Percentiles rank a stretch among this genome's conserved stretches.
Conservation (phyloP, 1,139 yeast genomes). For the Pichia cactophila region DNA sequence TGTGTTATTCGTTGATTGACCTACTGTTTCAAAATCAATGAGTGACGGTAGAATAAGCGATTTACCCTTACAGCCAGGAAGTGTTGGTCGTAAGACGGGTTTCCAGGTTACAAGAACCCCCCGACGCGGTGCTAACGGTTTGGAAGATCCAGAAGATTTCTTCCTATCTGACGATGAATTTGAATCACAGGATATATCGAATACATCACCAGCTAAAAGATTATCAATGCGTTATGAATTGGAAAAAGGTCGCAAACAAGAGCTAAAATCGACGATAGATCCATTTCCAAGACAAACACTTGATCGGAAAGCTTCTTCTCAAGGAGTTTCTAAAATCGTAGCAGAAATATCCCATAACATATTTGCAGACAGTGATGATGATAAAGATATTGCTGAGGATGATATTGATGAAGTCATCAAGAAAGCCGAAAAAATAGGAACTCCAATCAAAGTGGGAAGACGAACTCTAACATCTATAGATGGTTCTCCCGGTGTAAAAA, state of each 20-base stretch:
- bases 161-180: constrained; percentile 41
- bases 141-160: constrained; percentile 77
- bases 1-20: not conserved
- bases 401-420: constrained; percentile 24
- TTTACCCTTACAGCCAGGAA: constrained; percentile 23
- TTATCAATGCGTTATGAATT: constrained; percentile 13
- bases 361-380: not conserved
- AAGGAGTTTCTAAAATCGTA: not conserved
- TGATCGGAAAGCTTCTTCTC: not conserved
- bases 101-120: constrained; percentile 34
- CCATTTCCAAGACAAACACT: not conserved
- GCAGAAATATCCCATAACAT: not conserved
- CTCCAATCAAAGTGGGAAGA: constrained; percentile 21
- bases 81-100: constrained; percentile 26
- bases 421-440: constrained; percentile 23
- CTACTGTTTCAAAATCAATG: not conserved
- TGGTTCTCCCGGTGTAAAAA: constrained; percentile 17
- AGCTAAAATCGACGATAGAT: not conserved
- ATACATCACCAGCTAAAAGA: constrained; percentile 18
- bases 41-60: constrained; percentile 17
- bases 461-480: constrained; percentile 13
- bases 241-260: not conserved
- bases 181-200: constrained; percentile 16
- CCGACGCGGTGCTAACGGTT: constrained; percentile 56
- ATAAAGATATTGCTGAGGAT: constrained; percentile 4